phyloP scores from a whole-genome alignment of 202 grass and related monocot genomes.

The Setaria viridis region DNA sequence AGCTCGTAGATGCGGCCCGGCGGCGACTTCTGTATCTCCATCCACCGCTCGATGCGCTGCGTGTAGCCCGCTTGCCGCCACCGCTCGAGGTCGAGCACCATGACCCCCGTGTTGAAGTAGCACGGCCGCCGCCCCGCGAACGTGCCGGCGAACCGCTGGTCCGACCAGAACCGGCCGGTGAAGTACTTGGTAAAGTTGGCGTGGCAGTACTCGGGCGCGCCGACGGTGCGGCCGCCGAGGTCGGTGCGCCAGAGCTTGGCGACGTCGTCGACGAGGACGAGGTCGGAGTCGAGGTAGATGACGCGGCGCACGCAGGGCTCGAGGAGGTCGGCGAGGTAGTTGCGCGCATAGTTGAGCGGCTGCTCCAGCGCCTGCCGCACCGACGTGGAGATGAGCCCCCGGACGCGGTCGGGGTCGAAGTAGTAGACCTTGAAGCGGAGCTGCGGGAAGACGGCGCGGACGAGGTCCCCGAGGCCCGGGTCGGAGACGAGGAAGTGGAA shows the following conservation, averaged over 20 bases:
- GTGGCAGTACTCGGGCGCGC: slow-evolving; percentile 93
- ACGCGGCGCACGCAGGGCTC: slow-evolving; percentile 83
- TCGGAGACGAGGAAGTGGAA: slow-evolving; percentile 96
- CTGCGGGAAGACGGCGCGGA: slow-evolving; percentile 78
- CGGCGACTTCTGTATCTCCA: slow-evolving; percentile 88
- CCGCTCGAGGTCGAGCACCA: slow-evolving; percentile 83
- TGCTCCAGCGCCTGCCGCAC: slow-evolving; percentile 90
- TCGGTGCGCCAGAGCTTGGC: slow-evolving; percentile 88
- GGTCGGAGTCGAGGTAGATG: slow-evolving; percentile 90
- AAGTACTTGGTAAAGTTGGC: slow-evolving; percentile 98
- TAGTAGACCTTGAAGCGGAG: slow-evolving; percentile 88
- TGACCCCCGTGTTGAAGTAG: slow-evolving; percentile 98
- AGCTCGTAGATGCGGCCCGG: slow-evolving; percentile 92
- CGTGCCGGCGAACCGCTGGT: slow-evolving; percentile 56
- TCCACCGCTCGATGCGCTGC: slow-evolving; percentile 83
- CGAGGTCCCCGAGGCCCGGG: slow-evolving; percentile 67
- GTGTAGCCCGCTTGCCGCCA: slow-evolving; percentile 79
- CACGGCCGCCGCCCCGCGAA: slow-evolving; percentile 73
- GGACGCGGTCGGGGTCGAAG: slow-evolving; percentile 79
- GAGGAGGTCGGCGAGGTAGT: slow-evolving; percentile 84
- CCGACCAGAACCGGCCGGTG: slow-evolving; percentile 76
- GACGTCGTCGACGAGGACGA: slow-evolving; percentile 88
- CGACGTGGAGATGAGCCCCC: slow-evolving; percentile 80
- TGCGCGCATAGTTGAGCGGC: slow-evolving; percentile 91
- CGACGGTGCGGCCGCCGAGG: slow-evolving; percentile 68